Percentiles rank a stretch among this genome's conserved stretches.
These are phyloP conservation scores for Trichoderma endophyticum DNA, from an alignment of 2,329 filamentous ascomycete species.

Conservation along the genomic window DNA sequence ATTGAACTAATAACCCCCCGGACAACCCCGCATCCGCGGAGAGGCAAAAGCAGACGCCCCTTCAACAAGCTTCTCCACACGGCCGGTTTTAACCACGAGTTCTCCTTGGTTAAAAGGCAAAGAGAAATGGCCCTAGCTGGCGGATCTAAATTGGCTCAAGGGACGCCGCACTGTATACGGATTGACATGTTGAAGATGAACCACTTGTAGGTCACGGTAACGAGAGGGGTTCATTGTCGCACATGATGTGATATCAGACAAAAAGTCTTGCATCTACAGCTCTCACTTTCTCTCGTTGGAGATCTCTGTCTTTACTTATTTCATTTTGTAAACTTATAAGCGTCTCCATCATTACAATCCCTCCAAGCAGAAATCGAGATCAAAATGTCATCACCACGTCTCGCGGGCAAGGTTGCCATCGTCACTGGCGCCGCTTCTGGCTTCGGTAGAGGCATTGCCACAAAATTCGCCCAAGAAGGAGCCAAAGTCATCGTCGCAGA, in stretches of 20 bases:
- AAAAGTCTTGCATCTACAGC: background rate
- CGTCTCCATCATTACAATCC: background rate
- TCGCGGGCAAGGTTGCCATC: conserved; percentile 43
- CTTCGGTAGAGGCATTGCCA: conserved; percentile 61
- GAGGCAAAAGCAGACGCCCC: background rate
- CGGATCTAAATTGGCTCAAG: conserved; percentile 2
- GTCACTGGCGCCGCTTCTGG: conserved; percentile 57
- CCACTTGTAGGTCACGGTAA: background rate
- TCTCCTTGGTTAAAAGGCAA: background rate
- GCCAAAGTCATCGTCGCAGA: conserved; percentile 61
- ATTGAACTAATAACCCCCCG: background rate
- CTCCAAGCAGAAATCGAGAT: background rate
- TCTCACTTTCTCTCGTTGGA: background rate
- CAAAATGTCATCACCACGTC: conserved; percentile 23
- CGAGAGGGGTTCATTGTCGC: background rate
- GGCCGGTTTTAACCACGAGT: background rate
- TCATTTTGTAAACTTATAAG: background rate
- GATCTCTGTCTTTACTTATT: background rate
- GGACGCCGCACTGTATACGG: background rate
- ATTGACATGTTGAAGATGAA: background rate
- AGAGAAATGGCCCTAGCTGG: background rate
- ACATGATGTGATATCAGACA: conserved; percentile 2
- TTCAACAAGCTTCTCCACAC: background rate
- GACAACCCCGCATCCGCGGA: background rate
- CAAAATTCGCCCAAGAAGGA: conserved; percentile 58